Evolutionary conservation across 2,329 filamentous ascomycete species (phyloP), one percentile per base, ranked within the genome.

Genomic region (Colletotrichum tropicale): DNA sequence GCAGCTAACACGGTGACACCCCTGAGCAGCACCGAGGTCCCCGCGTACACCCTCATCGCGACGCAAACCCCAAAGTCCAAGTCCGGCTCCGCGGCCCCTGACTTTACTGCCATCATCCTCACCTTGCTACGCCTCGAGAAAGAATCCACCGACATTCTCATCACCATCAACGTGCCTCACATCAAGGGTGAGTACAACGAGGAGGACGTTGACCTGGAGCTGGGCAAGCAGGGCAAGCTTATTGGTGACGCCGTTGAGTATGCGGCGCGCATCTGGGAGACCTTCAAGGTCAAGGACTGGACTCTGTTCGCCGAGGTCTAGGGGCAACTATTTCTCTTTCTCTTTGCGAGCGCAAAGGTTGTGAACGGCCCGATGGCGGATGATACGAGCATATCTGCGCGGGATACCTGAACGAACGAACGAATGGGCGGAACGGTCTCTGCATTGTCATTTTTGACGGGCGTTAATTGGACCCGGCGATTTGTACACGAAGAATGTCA

Each of bases 81-180:
- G 73, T 78, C 82, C 56, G 81, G 80, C 70, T 78, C 82, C 77
- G 82, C 87, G 78, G 87, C 85, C 26, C 90, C 86, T 61, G 90
- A 93, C 81, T 94, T 94, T 83, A 95, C 94, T 9, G 94, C 91
- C 56, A 93, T 97, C 75, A 91, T 96, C 78, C 88, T 98, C 78
- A 91, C 95, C 18, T 88, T 98, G 55, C 86, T 98, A 72, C 90
- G 96, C 18, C 88, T 98, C 62, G 93, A 93, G 84, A 89, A 91
- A 80, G 89, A 96, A 82, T 88, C 88, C 73, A 96, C 96, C 2
- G 96, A 98, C 84, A 86, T 98, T 52, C 87, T 98, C 62, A 92
- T 98, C 77, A 94, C 94, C 55, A 91, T 98, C 81, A 98, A 98
- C 84, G 94, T 98, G 64, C 96, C 96, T 32, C 94, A 97, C 82